These are phyloP conservation scores for Cladobotryum mycophilum DNA, from an alignment of 2,329 filamentous ascomycete species.

Conservation along the genomic window DNA sequence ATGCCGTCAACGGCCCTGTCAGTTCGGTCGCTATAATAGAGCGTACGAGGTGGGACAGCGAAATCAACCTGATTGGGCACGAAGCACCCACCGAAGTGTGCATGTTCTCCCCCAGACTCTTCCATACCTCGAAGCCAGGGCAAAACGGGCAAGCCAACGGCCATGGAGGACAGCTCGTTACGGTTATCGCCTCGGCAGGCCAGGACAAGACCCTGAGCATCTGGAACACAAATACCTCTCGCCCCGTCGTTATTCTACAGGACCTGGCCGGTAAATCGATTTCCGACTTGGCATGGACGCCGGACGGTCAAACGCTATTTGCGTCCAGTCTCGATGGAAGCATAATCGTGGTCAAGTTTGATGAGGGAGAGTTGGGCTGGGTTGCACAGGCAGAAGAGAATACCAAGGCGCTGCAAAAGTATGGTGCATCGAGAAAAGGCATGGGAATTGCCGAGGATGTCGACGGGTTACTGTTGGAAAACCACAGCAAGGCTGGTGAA, in stretches of 20 bases:
- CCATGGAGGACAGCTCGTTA: conserved; percentile 54
- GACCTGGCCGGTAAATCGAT: conserved; percentile 88
- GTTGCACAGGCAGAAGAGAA: conserved; percentile 83
- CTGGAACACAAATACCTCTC: conserved; percentile 94
- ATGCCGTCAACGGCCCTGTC: conserved; percentile 94
- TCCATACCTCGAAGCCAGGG: conserved; percentile 63
- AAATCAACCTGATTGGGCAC: conserved; percentile 95
- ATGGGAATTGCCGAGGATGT: conserved; percentile 89
- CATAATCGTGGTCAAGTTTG: conserved; percentile 75
- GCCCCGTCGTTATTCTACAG: conserved; percentile 84
- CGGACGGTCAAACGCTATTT: conserved; percentile 82
- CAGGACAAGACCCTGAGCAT: conserved; percentile 95
- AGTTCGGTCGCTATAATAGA: conserved; percentile 96
- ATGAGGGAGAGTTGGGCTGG: conserved; percentile 82
- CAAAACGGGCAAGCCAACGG: conserved; percentile 44
- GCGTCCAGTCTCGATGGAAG: conserved; percentile 84
- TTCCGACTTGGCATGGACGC: conserved; percentile 89
- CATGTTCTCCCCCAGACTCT: conserved; percentile 89
- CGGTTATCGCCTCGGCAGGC: conserved; percentile 92
- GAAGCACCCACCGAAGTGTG: conserved; percentile 96
- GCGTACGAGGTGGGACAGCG: conserved; percentile 85
- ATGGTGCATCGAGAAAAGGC: conserved; percentile 78
- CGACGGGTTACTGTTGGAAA: conserved; percentile 79
- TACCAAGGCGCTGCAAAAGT: conserved; percentile 87
- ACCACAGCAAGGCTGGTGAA: conserved; percentile 87